Evolutionary conservation across 2,329 filamentous ascomycete genomes (phyloP).

Genomic region (Xylaria sp.): DNA sequence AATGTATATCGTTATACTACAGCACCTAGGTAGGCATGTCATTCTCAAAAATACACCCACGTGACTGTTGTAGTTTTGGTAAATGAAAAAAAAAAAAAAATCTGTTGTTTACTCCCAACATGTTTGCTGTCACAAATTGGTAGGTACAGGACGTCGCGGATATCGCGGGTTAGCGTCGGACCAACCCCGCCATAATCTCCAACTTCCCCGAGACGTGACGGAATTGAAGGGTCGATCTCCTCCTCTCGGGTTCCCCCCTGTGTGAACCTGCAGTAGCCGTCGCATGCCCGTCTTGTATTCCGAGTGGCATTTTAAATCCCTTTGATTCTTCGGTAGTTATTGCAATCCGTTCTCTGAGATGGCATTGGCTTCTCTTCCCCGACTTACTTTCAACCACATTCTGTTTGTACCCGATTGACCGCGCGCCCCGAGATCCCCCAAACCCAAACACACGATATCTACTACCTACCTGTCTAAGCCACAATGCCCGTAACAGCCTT

Average conservation of each 20-base stretch:
- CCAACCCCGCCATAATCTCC: slow-evolving; percentile 26
- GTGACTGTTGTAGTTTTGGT: no score
- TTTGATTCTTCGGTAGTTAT: neutral
- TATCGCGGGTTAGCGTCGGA: slow-evolving; percentile 36
- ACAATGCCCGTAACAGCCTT: slow-evolving; percentile 53
- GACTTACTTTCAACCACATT: neutral
- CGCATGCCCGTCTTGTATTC: slow-evolving; percentile 9
- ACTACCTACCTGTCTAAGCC: neutral
- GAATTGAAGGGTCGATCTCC: slow-evolving; percentile 23
- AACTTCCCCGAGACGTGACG: slow-evolving; percentile 17
- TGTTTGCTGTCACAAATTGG: no score
- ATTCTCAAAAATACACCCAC: no score
- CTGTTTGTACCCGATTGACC: slow-evolving; percentile 7
- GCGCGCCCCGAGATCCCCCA: neutral
- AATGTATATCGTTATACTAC: no score
- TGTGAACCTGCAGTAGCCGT: slow-evolving; percentile 37
- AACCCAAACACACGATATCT: neutral
- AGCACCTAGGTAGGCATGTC: no score
- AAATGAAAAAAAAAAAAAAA: no score
- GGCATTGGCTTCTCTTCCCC: neutral
- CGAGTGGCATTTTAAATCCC: neutral
- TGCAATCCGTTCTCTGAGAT: neutral
- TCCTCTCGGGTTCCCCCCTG: neutral
- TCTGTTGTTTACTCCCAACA: no score
- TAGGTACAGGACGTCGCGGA: slow-evolving; percentile 2